A percentile compares a stretch with the other conserved stretches of the same genome.
phyloP scores from a whole-genome alignment of 768 basidiomycete species.

The Russula ochroleuca region DNA sequence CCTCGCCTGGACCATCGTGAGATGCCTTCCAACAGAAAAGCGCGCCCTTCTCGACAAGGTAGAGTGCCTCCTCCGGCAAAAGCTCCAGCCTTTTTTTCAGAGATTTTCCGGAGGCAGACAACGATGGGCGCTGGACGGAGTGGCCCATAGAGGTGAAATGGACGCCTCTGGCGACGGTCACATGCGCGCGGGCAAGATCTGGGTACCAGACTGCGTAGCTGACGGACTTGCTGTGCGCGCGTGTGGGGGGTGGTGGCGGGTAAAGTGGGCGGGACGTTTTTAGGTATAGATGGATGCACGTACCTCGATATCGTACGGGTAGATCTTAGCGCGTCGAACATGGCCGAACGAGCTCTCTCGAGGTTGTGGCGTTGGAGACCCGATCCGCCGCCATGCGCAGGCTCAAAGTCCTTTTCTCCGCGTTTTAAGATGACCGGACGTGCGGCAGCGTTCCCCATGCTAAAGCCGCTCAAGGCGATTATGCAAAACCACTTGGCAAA shows the following conservation, averaged over 20 bases:
- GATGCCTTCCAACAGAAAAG: constrained; percentile 75
- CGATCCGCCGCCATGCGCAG: constrained; percentile 57
- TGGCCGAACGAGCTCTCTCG: constrained; percentile 73
- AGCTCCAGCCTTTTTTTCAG: constrained; percentile 69
- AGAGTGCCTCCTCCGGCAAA: constrained; percentile 92
- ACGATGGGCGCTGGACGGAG: constrained; percentile 51
- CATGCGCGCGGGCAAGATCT: constrained; percentile 55
- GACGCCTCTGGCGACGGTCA: constrained; percentile 73
- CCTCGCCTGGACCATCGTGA: constrained; percentile 31
- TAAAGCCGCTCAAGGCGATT: background rate
- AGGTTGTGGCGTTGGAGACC: constrained; percentile 78
- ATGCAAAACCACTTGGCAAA: background rate
- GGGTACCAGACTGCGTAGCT: constrained; percentile 84
- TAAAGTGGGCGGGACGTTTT: background rate
- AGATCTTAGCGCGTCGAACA: constrained; percentile 77
- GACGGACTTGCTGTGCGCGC: constrained; percentile 55
- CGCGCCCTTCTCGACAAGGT: constrained; percentile 86
- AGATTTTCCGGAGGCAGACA: constrained; percentile 38
- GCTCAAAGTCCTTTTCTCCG: constrained; percentile 98
- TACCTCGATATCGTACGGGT: constrained; percentile 75
- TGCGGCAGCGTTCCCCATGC: constrained; percentile 30
- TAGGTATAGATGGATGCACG: constrained; percentile 25
- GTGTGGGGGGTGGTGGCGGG: background rate
- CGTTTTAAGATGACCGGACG: constrained; percentile 87
- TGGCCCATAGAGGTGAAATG: constrained; percentile 81